A percentile compares a stretch with the other conserved stretches of the same genome.
phyloP scores from a whole-genome alignment of 139 green algal species.

The Yamagishiella unicocca region DNA sequence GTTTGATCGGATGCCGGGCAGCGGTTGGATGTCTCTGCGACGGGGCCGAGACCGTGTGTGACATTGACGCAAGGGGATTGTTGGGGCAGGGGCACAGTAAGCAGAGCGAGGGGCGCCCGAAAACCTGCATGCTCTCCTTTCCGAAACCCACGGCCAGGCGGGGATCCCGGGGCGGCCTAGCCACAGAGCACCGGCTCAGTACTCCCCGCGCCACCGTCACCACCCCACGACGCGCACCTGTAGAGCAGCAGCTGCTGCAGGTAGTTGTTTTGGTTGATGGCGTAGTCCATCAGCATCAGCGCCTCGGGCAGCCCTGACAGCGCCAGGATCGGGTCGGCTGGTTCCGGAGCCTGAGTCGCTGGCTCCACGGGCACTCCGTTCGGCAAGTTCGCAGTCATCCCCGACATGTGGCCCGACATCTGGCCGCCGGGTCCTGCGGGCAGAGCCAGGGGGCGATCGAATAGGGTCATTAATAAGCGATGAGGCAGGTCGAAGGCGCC shows the following conservation, averaged over 20 bases:
- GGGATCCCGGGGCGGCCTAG: too few species aligned
- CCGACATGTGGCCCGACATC: slow-evolving; percentile 20
- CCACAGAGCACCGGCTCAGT: too few species aligned
- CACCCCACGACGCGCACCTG: slow-evolving; percentile 61
- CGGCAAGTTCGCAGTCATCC: background rate
- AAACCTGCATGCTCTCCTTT: too few species aligned
- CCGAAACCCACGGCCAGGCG: too few species aligned
- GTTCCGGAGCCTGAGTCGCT: background rate
- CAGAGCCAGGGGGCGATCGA: too few species aligned
- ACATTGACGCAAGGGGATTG: too few species aligned
- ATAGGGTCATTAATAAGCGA: too few species aligned
- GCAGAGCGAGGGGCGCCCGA: too few species aligned
- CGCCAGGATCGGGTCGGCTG: slow-evolving; percentile 43
- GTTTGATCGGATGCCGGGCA: slow-evolving; percentile 24
- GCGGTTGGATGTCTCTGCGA: slow-evolving; percentile 42
- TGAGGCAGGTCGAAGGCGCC: too few species aligned
- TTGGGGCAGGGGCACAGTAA: too few species aligned
- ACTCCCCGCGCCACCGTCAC: too few species aligned
- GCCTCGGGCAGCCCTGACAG: slow-evolving; percentile 65
- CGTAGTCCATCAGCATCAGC: slow-evolving; percentile 73
- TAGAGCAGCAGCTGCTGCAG: slow-evolving; percentile 78
- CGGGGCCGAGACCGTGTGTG: too few species aligned
- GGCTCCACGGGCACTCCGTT: slow-evolving; percentile 30
- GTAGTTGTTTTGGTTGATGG: slow-evolving; percentile 72
- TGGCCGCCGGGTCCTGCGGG: background rate